phyloP scores from a whole-genome alignment of 2,329 filamentous ascomycete species.

The Grosmannia clavigera region DNA sequence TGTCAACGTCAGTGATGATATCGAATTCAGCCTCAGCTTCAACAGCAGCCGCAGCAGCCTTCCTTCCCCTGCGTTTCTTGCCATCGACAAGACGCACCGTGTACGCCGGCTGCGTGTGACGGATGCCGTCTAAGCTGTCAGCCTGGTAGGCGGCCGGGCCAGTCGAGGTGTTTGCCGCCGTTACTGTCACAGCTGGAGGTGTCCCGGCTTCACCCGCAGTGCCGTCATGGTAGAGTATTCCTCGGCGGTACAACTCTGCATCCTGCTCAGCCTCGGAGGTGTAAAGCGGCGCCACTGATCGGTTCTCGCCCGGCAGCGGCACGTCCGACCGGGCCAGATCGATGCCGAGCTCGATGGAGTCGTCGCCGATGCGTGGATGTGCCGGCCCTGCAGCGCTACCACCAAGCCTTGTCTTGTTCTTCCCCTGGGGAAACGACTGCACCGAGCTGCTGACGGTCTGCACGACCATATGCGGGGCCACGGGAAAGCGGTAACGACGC shows the following conservation, averaged over 20 bases:
- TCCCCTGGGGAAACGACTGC: background rate
- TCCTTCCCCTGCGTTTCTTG: background rate
- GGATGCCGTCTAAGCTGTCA: background rate
- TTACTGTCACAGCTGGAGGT: background rate
- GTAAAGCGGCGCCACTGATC: background rate
- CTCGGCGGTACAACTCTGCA: background rate
- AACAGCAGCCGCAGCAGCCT: background rate
- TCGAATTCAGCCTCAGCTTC: background rate
- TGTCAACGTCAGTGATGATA: no score
- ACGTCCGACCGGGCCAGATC: slow-evolving; percentile 2
- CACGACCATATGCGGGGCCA: background rate
- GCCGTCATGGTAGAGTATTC: background rate
- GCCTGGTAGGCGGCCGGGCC: background rate
- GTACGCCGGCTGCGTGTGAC: background rate
- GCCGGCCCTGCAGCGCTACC: background rate
- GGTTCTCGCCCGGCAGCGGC: background rate
- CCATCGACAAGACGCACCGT: background rate
- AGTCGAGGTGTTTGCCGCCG: background rate
- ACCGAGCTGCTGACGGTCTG: background rate
- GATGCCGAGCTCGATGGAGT: background rate
- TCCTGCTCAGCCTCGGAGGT: background rate
- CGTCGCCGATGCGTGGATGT: background rate
- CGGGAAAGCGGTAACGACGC: background rate
- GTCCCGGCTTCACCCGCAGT: background rate
- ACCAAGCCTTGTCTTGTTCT: background rate